Conservation (phyloP, 805 yeast species). For the Kuraishia molischiana region DNA sequence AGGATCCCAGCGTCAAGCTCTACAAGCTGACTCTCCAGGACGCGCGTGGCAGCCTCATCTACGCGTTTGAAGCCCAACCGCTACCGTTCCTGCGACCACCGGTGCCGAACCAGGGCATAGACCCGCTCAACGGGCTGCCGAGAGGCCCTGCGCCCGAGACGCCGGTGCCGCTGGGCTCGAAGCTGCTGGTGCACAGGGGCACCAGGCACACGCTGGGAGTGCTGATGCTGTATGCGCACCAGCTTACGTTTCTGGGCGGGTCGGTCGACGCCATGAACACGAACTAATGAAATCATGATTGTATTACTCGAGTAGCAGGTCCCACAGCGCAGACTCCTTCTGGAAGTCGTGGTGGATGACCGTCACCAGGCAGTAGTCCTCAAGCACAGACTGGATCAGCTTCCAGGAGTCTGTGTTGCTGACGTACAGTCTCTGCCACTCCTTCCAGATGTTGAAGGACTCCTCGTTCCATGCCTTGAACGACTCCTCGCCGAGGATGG, state of each 20-base stretch:
- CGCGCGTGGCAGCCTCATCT: slow-evolving; percentile 35
- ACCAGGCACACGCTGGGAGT: slow-evolving; percentile 7
- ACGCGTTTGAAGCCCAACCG: slow-evolving; percentile 48
- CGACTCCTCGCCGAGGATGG: slow-evolving; percentile 86
- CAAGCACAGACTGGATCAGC: slow-evolving; percentile 51
- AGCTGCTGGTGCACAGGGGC: background rate
- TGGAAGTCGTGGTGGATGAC: slow-evolving; percentile 79
- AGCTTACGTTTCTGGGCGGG: slow-evolving; percentile 27
- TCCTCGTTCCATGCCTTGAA: slow-evolving; percentile 96
- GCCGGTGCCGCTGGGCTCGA: slow-evolving; percentile 2
- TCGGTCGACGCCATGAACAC: slow-evolving; percentile 27
- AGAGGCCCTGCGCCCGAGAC: background rate
- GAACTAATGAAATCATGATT: background rate
- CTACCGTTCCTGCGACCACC: slow-evolving; percentile 16
- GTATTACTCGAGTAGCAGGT: slow-evolving; percentile 28
- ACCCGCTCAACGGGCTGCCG: background rate
- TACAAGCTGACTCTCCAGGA: slow-evolving; percentile 55
- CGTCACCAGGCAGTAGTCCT: slow-evolving; percentile 68
- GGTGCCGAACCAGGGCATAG: background rate
- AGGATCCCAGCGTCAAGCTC: background rate
- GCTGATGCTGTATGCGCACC: slow-evolving; percentile 18
- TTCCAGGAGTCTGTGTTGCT: slow-evolving; percentile 43
- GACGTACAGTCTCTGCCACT: slow-evolving; percentile 82
- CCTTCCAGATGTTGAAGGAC: slow-evolving; percentile 82
- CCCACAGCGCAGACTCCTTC: slow-evolving; percentile 72